Evolutionary conservation across 2,329 filamentous ascomycete species (phyloP).

Genomic region (Pseudohalonectria lignicola): DNA sequence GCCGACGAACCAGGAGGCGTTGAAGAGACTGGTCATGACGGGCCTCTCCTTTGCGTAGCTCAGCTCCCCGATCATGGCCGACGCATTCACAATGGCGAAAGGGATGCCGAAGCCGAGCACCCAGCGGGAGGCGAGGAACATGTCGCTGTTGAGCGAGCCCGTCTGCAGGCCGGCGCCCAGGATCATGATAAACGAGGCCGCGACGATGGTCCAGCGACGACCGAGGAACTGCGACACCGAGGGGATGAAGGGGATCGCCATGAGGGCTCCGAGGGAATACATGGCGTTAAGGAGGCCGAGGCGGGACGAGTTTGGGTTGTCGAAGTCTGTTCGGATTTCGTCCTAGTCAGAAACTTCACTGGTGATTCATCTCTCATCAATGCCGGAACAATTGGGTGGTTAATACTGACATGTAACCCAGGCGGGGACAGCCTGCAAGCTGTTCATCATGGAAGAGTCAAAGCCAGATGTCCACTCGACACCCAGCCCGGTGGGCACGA

Average conservation of each 20-base stretch:
- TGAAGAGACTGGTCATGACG: slow-evolving; percentile 12
- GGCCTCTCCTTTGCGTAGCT: slow-evolving; percentile 20
- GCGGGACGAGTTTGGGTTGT: slow-evolving; percentile 22
- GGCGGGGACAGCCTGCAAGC: slow-evolving; percentile 24
- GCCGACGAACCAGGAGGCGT: slow-evolving; percentile 15
- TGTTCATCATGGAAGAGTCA: slow-evolving; percentile 32
- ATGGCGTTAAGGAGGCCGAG: slow-evolving; percentile 30
- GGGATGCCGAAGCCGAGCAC: slow-evolving; percentile 9
- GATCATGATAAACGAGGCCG: slow-evolving; percentile 21
- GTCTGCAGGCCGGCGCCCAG: slow-evolving; percentile 24
- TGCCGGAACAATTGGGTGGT: no score
- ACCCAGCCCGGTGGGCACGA: slow-evolving; percentile 26
- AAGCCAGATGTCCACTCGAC: slow-evolving; percentile 32
- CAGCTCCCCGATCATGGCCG: slow-evolving; percentile 23
- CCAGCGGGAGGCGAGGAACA: slow-evolving; percentile 16
- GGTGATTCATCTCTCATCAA: no score
- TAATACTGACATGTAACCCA: slow-evolving; percentile 23
- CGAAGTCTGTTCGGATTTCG: slow-evolving; percentile 26
- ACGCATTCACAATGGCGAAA: slow-evolving; percentile 16
- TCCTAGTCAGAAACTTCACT: no score
- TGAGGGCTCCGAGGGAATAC: slow-evolving; percentile 29
- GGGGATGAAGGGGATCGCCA: slow-evolving; percentile 28
- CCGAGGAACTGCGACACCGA: slow-evolving; percentile 24
- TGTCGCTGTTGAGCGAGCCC: slow-evolving; percentile 13
- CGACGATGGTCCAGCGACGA: slow-evolving; percentile 22